Base-by-base conservation (phyloP, 2,329 filamentous ascomycete genomes). In the Stylonectria norvegica region DNA sequence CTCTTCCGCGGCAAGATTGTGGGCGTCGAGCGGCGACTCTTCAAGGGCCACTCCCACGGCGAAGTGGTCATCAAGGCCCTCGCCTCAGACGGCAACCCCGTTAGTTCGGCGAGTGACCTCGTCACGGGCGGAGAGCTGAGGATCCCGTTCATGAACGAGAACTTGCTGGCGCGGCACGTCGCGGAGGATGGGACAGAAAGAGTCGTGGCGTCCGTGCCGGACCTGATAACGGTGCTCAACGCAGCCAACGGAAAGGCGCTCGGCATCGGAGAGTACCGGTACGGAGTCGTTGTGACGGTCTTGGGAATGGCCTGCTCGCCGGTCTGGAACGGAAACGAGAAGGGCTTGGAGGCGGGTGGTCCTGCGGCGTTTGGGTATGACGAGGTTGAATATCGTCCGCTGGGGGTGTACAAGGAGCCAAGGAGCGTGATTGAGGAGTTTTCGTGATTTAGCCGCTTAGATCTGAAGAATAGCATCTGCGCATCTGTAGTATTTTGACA, bases 81-180 rank as follows among this genome's bases (percentile, higher is more conserved):
- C 57, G 64, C 12, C 22, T 25, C 22, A 25, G 22, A 7, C 12
- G 22, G 22, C 22, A 25, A 29, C 7, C 27, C 12, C 7, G n/a
- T 10, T 14, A 14, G 27, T 5, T 29, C 6, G 12, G 27, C n/a
- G 10, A 29, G 27, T 14, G n/a, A n/a, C 27, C 10, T 14, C 6
- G 27, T 14, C 7, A 29, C 27, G 15, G 27, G 27, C 7, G 27
- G 27, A 9, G 27, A 4, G 36, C 55, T 76, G 36, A 70, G 65
- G 38, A 73, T 78, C 23, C 73, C 75, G 0, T 78, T 78, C 63
- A 76, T 76, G 60, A 78, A 79, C 52, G 75, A 78, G 48, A 78
- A 77, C 48, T 71, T 77, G 25, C 69, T 69, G 31, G 73, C 69
- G 0, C 31, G 47, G 16, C 48, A 51, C 12, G 47, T 45, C 3